phyloP scores from a whole-genome alignment of 495 filamentous ascomycete genomes.

The Penicillium mononematosum region DNA sequence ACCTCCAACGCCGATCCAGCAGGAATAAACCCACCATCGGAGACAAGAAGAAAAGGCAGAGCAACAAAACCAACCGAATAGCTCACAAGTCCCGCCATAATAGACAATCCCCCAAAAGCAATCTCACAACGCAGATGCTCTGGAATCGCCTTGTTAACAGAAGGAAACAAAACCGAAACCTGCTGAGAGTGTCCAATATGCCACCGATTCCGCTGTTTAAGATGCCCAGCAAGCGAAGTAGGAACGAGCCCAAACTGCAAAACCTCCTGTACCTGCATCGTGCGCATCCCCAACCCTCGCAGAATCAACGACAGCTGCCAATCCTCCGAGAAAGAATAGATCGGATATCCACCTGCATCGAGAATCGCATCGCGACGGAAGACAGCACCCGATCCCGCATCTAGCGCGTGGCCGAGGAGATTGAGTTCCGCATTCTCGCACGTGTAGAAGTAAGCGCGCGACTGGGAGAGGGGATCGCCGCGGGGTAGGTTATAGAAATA shows the following conservation, averaged over 20 bases:
- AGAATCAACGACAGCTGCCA: constrained; percentile 47
- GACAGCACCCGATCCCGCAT: constrained; percentile 51
- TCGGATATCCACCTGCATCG: constrained; percentile 50
- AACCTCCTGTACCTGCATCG: constrained; percentile 47
- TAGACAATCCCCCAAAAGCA: constrained; percentile 26
- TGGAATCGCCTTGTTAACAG: constrained; percentile 14
- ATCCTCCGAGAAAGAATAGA: constrained; percentile 52
- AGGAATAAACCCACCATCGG: constrained; percentile 20
- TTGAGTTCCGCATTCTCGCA: constrained; percentile 36
- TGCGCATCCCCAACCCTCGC: constrained; percentile 43
- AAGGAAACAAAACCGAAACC: constrained; percentile 21
- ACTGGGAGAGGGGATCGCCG: constrained; percentile 49
- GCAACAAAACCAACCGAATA: constrained; percentile 23
- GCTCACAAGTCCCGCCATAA: constrained; percentile 23
- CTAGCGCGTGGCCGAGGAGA: constrained; percentile 24
- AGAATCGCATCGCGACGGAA: constrained; percentile 45
- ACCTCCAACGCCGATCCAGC: constrained; percentile 2
- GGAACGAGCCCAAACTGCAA: constrained; percentile 55
- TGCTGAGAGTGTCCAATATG: constrained; percentile 41
- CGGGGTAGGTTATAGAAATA: constrained; percentile 53
- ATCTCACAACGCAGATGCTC: constrained; percentile 26
- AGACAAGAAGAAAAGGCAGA: constrained; percentile 26
- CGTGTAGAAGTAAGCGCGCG: constrained; percentile 43
- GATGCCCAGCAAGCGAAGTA: constrained; percentile 44
- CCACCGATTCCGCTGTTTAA: constrained; percentile 53